Evolutionary conservation across 306 rosid species (phyloP), one percentile per base, ranked within the genome.

Genomic region (Sphenostylis stenocarpa): DNA sequence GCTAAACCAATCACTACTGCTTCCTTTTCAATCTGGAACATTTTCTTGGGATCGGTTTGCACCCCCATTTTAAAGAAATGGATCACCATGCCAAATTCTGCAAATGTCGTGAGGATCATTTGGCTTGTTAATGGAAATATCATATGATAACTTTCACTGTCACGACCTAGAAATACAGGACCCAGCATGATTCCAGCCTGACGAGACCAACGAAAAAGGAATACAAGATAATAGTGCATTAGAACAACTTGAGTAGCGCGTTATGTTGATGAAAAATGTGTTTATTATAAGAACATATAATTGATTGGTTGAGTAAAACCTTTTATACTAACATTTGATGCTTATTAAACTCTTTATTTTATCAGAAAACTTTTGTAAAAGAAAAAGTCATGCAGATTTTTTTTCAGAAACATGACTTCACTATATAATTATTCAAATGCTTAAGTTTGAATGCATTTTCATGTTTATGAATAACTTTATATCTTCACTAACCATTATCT

Each of bases 141-240:
- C 48, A 5, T 10, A 12, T 74, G 49, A 17, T 17, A 48, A 28
- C 2, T 1, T 57, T 28, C 0, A 0, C 0, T 0, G 1, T 66
- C 1, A 43, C 7, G 20, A 41, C 76, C 72, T 8, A 81, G 74
- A 4, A 75, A 2, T 38, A 63, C 17, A 24, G 80, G 84, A 81
- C 84, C 76, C 38, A 67, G 13, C 24, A 81, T 67, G 57, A 81
- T 48, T 56, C 84, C 84, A 5, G 80, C 80, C 84, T 81, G 84
- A 58, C 45, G 26, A 67, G 5, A 31, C 4, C 10, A 44, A 24
- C 0, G 1, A 39, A 52, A 17, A 23, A 52, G 13, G 11, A 70
- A 26, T n/a, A 49, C 20, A 38, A 76, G 24, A 51, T 51, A n/a
- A n/a, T 2, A 51, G 21, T 7, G 11, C 3, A 48, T 33, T 0